A percentile compares a stretch with the other conserved stretches of the same genome.
phyloP scores from a whole-genome alignment of 306 rosid genomes.

The Purshia tridentata region DNA sequence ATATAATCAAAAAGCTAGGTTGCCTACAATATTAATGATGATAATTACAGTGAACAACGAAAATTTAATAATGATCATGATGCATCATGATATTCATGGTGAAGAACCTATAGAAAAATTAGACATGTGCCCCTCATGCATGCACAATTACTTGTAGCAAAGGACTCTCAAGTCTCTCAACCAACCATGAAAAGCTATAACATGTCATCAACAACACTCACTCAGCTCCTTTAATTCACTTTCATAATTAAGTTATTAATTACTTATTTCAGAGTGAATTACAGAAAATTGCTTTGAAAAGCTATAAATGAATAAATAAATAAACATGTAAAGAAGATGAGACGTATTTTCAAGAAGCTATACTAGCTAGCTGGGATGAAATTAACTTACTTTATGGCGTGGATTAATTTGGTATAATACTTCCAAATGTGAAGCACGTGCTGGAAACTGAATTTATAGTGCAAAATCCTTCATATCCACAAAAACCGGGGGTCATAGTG shows the following conservation, averaged over 20 bases:
- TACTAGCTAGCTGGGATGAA: too few species aligned
- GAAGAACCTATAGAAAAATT: too few species aligned
- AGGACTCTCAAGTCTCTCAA: too few species aligned
- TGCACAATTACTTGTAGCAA: too few species aligned
- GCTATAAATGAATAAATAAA: not conserved
- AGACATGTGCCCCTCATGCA: too few species aligned
- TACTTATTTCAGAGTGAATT: not conserved
- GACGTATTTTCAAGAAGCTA: not conserved
- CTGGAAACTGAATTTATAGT: slow-evolving; percentile 3
- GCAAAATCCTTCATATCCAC: slow-evolving; percentile 9
- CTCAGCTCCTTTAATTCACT: not conserved
- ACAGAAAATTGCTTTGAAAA: not conserved
- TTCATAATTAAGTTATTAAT: not conserved
- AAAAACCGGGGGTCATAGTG: slow-evolving; percentile 8
- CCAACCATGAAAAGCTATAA: not conserved
- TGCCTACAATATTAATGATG: too few species aligned
- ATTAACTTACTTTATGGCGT: not conserved
- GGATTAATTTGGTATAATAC: slow-evolving; percentile 10
- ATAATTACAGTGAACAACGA: too few species aligned
- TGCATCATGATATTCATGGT: too few species aligned
- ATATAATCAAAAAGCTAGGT: too few species aligned
- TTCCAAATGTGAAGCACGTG: slow-evolving; percentile 27
- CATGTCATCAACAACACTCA: not conserved
- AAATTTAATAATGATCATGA: too few species aligned
- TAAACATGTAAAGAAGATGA: not conserved